These are phyloP conservation scores for Xanthoceras sorbifolium DNA, from an alignment of 345 rosid species.

Conservation along the genomic window DNA sequence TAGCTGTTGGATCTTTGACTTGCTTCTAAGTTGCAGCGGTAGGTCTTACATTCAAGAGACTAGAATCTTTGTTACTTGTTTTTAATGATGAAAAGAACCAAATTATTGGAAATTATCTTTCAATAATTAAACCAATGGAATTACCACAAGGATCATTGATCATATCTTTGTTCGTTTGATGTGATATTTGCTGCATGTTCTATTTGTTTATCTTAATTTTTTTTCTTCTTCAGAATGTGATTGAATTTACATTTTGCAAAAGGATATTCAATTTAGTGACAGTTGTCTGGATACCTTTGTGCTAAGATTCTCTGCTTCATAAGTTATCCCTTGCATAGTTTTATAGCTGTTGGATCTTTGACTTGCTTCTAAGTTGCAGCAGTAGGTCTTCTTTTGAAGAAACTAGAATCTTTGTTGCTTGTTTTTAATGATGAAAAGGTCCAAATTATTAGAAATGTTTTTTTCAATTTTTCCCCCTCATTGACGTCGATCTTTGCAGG, in stretches of 20 bases:
- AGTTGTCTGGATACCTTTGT: not conserved
- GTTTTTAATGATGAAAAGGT: not conserved
- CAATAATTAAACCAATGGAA: too few relatives aligned
- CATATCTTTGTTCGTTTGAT: too few relatives aligned
- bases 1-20: constrained; percentile 21
- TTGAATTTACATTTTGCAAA: constrained; percentile 18
- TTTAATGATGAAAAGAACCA: not conserved
- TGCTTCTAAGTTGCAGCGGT: not conserved
- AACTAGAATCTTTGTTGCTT: not conserved
- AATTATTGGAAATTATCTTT: too few relatives aligned
- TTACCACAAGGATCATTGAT: too few relatives aligned
- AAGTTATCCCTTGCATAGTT: not conserved
- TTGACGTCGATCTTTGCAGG: not conserved
- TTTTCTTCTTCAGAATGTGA: not conserved
- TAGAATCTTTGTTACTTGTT: not conserved
- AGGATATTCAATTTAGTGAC: constrained; percentile 12
- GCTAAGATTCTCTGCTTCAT: not conserved
- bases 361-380: constrained; percentile 1
- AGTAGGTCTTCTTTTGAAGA: not conserved
- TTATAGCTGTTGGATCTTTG: constrained; percentile 19
- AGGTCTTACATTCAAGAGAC: not conserved
- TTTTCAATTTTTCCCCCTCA: not conserved
- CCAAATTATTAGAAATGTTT: not conserved
- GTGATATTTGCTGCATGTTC: not conserved
- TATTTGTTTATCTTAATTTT: not conserved